These are phyloP conservation scores for Aphanomyces astaci DNA, from an alignment of 352 stramenopile genomes.

Conservation along the genomic window DNA sequence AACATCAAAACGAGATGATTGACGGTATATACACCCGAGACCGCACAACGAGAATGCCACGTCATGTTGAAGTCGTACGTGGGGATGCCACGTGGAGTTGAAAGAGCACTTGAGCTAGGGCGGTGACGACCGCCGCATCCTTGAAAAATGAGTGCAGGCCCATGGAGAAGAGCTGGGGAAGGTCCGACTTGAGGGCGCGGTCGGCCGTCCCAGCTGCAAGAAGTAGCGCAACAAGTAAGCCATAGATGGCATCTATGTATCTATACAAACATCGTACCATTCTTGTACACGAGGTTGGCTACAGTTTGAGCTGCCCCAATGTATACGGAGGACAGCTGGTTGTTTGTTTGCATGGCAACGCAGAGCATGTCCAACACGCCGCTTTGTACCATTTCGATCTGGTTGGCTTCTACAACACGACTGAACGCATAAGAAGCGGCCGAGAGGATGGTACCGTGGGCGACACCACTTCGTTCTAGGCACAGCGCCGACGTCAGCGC, in stretches of 20 bases:
- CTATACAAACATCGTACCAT: neutral
- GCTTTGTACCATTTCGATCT: slow-evolving; percentile 33
- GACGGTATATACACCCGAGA: too few relatives aligned
- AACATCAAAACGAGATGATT: too few relatives aligned
- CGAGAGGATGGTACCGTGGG: slow-evolving; percentile 33
- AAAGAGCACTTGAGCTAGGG: neutral
- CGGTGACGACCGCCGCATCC: neutral
- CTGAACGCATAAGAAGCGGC: neutral
- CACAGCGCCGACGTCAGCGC: slow-evolving; percentile 37
- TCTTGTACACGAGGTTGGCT: slow-evolving; percentile 7
- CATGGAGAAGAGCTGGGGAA: neutral
- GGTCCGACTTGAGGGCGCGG: neutral
- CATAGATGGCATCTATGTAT: neutral
- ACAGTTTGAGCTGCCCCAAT: slow-evolving; percentile 27
- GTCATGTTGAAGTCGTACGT: neutral
- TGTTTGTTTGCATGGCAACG: neutral
- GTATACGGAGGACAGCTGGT: slow-evolving; percentile 19
- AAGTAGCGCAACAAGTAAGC: neutral
- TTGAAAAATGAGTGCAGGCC: neutral
- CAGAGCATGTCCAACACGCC: slow-evolving; percentile 34
- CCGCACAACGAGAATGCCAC: too few relatives aligned
- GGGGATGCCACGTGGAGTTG: neutral
- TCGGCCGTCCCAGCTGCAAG: neutral
- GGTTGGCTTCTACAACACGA: slow-evolving; percentile 39
- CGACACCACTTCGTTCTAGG: slow-evolving; percentile 39